Conservation (phyloP, 2,329 filamentous ascomycete genomes). For the Ophioceras dolichostomum region DNA sequence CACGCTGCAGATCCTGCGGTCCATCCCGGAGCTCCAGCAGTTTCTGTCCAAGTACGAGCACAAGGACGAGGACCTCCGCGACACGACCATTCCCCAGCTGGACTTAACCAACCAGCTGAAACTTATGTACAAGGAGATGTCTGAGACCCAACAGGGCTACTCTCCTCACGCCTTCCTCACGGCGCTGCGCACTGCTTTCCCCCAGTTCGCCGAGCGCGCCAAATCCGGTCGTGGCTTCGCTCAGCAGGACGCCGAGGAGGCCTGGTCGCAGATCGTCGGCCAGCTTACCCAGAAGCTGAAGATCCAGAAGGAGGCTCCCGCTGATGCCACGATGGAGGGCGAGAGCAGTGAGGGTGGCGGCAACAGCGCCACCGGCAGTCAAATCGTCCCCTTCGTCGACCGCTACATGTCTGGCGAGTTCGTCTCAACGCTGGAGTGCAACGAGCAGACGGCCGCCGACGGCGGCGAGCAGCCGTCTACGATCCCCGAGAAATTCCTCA, state of each 20-base stretch:
- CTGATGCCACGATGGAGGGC: neutral
- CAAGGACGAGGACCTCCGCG: constrained; percentile 13
- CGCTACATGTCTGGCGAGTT: constrained; percentile 83
- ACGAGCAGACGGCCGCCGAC: constrained; percentile 66
- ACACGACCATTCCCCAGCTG: constrained; percentile 34
- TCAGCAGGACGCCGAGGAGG: constrained; percentile 98
- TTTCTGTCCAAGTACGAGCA: constrained; percentile 58
- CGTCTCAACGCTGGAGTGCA: constrained; percentile 66
- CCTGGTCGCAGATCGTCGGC: constrained; percentile 89
- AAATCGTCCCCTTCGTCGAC: constrained; percentile 74
- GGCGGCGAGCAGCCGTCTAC: constrained; percentile 58
- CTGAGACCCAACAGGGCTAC: constrained; percentile 77
- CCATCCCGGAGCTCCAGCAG: constrained; percentile 82
- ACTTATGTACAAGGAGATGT: constrained; percentile 81
- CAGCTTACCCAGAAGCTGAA: constrained; percentile 70
- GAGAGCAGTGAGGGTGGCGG: constrained; percentile 18
- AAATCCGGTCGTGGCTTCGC: constrained; percentile 76
- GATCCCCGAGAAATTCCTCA: constrained; percentile 67
- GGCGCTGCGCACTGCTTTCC: constrained; percentile 66
- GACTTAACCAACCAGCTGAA: constrained; percentile 70
- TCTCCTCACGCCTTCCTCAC: constrained; percentile 73
- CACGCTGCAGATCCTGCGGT: constrained; percentile 79
- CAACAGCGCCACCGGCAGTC: too few relatives aligned
- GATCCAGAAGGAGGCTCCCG: constrained; percentile 18
- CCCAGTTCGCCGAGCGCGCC: constrained; percentile 85